Conservation (phyloP, 2,329 filamentous ascomycete species). For the Paraphoma chrysanthemicola region DNA sequence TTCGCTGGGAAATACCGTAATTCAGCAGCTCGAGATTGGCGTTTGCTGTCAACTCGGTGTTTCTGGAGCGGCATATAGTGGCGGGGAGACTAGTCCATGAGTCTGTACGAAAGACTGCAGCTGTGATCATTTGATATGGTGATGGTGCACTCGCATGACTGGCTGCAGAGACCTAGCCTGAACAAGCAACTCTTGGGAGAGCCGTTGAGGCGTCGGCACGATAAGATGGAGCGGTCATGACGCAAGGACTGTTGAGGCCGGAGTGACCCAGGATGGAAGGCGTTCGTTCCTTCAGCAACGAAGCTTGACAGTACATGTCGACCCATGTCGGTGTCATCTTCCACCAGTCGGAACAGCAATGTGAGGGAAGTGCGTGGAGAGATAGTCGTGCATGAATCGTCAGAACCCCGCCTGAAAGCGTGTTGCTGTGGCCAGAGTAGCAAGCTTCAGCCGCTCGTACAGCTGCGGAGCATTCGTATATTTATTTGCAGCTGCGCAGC, state of each 20-base stretch:
- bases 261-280: background rate
- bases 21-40: background rate
- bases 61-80: background rate
- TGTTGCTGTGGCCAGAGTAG: background rate
- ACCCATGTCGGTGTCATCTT: background rate
- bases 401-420: background rate
- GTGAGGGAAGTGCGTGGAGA: background rate
- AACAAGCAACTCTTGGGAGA: background rate
- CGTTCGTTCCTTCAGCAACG: background rate
- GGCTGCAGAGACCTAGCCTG: background rate
- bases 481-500: background rate
- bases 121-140: background rate
- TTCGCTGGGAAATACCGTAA: background rate
- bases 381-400: background rate
- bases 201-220: background rate
- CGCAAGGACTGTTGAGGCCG: background rate
- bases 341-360: background rate
- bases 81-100: background rate
- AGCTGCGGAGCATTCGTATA: background rate
- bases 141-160: too few species aligned
- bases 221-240: background rate
- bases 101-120: background rate
- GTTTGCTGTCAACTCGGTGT: background rate
- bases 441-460: background rate
- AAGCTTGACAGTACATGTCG: background rate